These are phyloP conservation scores for Fusarium guadeloupense DNA, from an alignment of 2,329 filamentous ascomycete species.

Conservation along the genomic window DNA sequence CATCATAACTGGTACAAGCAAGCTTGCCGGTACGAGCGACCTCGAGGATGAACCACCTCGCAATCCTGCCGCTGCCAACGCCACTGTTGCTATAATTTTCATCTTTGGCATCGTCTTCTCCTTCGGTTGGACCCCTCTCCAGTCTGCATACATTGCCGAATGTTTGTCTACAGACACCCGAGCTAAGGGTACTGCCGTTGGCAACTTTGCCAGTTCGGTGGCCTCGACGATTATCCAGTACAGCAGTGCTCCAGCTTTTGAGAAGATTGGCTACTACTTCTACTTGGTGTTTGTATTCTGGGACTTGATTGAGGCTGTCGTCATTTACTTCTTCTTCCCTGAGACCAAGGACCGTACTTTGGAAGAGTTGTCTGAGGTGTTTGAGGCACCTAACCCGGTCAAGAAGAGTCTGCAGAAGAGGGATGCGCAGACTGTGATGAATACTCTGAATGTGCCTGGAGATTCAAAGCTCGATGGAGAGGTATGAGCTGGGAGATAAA, in stretches of 20 bases:
- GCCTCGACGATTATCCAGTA: slow-evolving; percentile 56
- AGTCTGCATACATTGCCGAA: slow-evolving; percentile 61
- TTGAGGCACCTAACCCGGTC: slow-evolving; percentile 56
- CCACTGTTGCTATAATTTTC: slow-evolving; percentile 60
- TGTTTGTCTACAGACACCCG: slow-evolving; percentile 56
- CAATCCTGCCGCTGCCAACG: slow-evolving; percentile 52
- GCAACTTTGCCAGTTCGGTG: slow-evolving; percentile 52
- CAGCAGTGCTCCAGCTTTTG: slow-evolving; percentile 54
- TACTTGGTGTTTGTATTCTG: slow-evolving; percentile 58
- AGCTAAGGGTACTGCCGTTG: slow-evolving; percentile 56
- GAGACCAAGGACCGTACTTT: slow-evolving; percentile 60
- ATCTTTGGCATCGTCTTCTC: slow-evolving; percentile 61
- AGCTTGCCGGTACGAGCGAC: slow-evolving; percentile 53
- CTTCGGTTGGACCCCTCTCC: slow-evolving; percentile 60
- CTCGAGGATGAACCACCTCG: slow-evolving; percentile 48
- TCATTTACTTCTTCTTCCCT: slow-evolving; percentile 62
- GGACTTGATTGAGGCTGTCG: slow-evolving; percentile 53
- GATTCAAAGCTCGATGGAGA: slow-evolving; percentile 41
- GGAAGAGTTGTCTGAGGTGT: slow-evolving; percentile 64
- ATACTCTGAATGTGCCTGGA: slow-evolving; percentile 48
- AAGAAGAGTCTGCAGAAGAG: slow-evolving; percentile 56
- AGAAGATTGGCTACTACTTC: slow-evolving; percentile 56
- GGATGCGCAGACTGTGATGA: slow-evolving; percentile 54
- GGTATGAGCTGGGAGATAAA: background rate
- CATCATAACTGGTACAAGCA: slow-evolving; percentile 59